Conservation (phyloP, 2,329 filamentous ascomycete species). For the Myriosclerotinia curreyana region DNA sequence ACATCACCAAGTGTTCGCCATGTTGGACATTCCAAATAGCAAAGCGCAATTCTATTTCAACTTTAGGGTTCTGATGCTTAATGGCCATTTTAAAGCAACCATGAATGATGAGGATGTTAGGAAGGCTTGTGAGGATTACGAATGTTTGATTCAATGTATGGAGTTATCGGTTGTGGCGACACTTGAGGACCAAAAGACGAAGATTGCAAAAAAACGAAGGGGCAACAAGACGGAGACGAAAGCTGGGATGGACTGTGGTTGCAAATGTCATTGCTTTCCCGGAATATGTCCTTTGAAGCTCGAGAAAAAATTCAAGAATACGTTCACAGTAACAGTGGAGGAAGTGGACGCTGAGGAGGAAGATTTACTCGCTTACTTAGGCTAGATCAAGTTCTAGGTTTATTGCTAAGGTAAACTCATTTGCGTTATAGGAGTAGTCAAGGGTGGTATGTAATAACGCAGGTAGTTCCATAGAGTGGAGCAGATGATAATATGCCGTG, state of each 20-base stretch:
- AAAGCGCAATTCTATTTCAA: background rate
- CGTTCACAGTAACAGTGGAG: background rate
- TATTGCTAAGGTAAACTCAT: background rate
- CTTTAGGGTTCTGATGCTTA: no score
- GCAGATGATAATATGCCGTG: background rate
- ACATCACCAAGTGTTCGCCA: background rate
- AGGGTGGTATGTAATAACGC: background rate
- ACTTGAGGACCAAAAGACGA: background rate
- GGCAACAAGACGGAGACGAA: background rate
- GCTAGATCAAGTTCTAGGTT: background rate
- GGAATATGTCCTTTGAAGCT: background rate
- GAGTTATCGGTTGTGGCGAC: background rate
- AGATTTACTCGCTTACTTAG: background rate
- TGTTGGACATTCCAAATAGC: background rate
- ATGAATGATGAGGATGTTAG: no score
- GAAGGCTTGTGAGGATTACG: background rate
- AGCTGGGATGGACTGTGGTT: background rate
- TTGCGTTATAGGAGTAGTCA: background rate
- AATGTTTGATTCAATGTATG: background rate
- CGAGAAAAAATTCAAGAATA: background rate
- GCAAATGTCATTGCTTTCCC: conserved; percentile 1
- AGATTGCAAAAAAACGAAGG: background rate
- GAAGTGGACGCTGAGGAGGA: background rate
- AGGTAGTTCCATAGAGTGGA: background rate
- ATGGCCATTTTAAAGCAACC: no score